These are phyloP conservation scores for Fusarium subtropicale DNA, from an alignment of 2,329 filamentous ascomycete genomes.

Conservation along the genomic window DNA sequence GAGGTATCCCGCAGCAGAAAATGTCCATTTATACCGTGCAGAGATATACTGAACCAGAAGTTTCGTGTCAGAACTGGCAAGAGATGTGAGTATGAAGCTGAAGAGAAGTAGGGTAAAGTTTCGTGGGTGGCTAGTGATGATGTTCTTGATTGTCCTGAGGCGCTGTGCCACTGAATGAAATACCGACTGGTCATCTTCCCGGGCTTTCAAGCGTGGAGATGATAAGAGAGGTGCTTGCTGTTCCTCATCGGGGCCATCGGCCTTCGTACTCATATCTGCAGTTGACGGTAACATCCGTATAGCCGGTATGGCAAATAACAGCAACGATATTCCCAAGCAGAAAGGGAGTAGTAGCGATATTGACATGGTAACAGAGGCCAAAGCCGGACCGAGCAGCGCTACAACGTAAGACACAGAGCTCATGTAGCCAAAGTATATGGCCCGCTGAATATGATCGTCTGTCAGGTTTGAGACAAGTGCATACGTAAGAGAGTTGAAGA, in stretches of 20 bases:
- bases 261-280: no score
- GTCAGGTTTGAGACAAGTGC: constrained; percentile 58
- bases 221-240: constrained; percentile 54
- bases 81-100: constrained; percentile 60
- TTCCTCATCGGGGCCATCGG: constrained; percentile 44
- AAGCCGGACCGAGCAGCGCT: constrained; percentile 58
- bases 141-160: constrained; percentile 47
- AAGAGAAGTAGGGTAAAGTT: constrained; percentile 58
- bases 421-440: constrained; percentile 64
- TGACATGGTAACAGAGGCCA: constrained; percentile 61
- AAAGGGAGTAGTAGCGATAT: constrained; percentile 59
- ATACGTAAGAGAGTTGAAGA: constrained; percentile 63
- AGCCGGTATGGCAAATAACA: constrained; percentile 28
- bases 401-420: constrained; percentile 62
- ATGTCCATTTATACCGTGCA: constrained; percentile 60
- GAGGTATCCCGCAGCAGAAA: constrained; percentile 61
- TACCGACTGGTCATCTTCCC: constrained; percentile 34
- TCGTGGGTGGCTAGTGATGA: constrained; percentile 53
- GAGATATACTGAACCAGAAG: constrained; percentile 64
- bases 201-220: constrained; percentile 55
- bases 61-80: constrained; percentile 64
- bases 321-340: constrained; percentile 35
- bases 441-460: constrained; percentile 58
- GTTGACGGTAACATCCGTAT: constrained; percentile 32
- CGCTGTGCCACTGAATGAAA: constrained; percentile 35